Evolutionary conservation across 208 protist genomes (phyloP), one percentile per base, ranked within the genome.

Genomic region (Kentomonas sorsogonicus): DNA sequence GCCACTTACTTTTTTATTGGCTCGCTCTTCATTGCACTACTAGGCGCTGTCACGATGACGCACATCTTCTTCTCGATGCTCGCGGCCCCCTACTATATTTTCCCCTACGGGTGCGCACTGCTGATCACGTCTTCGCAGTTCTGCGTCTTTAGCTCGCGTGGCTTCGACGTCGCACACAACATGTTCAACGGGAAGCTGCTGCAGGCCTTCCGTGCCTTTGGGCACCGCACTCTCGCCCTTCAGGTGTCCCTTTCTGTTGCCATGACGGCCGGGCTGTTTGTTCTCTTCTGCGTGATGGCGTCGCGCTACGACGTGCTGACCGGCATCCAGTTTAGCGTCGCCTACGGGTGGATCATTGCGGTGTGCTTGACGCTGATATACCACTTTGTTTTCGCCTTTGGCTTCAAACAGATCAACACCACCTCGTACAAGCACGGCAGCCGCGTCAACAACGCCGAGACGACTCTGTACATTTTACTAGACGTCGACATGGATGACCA

Each of bases 11-110:
- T 91, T 54, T 47, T 87, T 16, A 45, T 85, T 33, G 78, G 65
- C 16, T 74, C 72, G 3, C 43, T 83, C 25, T 81, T 91, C 56
- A 56, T 68, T 22, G 70, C 69, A 3, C 29, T 87, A 2, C 48
- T 86, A 29, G 74, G 74, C 9, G 69, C 59, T n/a, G 30, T 64
- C 20, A 69, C 64, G 29, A 55, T 83, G 60, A 47, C 65, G 34
- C 50, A 75, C 51, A 56, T 86, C 31, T 91, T 86, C 59, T 83
- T 87, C 43, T 72, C 74, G 23, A 82, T 88, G 38, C 79, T 91
- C 47, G 39, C 68, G 18, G 4, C 60, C 30, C 77, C 79, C 10
- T 84, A 74, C 52, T 48, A 88, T 23, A 60, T 79, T 1, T 88
- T 87, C 45, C 74, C 63, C 20, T 86, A 79, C 57, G 79, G 84